phyloP scores from a whole-genome alignment of 2,329 filamentous ascomycete genomes.

The Lasiodiplodia theobromae region DNA sequence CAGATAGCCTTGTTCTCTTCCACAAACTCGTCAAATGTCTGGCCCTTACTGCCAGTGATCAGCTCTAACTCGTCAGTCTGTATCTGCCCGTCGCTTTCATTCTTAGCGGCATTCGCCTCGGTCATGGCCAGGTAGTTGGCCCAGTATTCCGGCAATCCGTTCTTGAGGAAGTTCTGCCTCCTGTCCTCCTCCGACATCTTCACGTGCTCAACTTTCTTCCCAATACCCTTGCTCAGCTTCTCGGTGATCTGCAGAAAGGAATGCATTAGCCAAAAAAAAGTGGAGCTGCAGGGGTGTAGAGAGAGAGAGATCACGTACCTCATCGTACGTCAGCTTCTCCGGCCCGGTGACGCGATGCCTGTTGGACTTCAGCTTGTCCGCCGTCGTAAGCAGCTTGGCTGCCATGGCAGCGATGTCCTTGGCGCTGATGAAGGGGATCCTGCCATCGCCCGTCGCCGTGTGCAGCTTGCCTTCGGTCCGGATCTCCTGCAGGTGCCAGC shows the following conservation, averaged over 20 bases:
- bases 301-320: neutral
- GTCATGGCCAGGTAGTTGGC: neutral
- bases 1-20: neutral
- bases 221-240: slow-evolving; percentile 4
- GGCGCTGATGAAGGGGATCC: slow-evolving; percentile 55
- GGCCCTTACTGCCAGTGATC: neutral
- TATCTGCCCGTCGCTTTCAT: neutral
- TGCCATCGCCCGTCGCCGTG: slow-evolving; percentile 53
- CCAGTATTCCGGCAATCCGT: neutral
- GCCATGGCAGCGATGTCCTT: slow-evolving; percentile 58
- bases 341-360: neutral
- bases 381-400: slow-evolving; percentile 48
- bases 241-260: slow-evolving; percentile 38
- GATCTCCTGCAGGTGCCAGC: slow-evolving; percentile 43
- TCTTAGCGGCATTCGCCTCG: neutral
- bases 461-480: slow-evolving; percentile 51
- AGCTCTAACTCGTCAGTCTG: neutral
- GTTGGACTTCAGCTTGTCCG: slow-evolving; percentile 47
- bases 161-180: neutral
- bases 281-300: slow-evolving; percentile 37
- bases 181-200: slow-evolving; percentile 10
- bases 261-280: slow-evolving; percentile 31
- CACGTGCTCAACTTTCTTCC: slow-evolving; percentile 3
- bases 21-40: neutral
- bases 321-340: neutral